These are phyloP conservation scores for Tetracladium marchalianum DNA, from an alignment of 495 filamentous ascomycete genomes.

Conservation along the genomic window DNA sequence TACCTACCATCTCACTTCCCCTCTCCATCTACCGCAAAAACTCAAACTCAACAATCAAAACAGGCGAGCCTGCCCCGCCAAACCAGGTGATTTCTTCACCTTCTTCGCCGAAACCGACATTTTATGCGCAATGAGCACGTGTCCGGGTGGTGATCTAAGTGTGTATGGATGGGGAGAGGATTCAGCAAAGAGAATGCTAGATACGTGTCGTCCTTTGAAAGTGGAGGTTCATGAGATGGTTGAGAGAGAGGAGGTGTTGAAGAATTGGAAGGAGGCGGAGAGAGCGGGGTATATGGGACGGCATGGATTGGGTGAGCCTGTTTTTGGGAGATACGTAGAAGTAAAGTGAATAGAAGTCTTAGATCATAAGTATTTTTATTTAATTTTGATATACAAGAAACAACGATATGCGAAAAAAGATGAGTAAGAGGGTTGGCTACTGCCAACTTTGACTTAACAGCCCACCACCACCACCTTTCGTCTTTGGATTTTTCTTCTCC, in stretches of 20 bases:
- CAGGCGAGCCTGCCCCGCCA: slow-evolving; percentile 54
- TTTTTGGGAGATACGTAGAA: slow-evolving; percentile 9
- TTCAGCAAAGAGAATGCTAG: slow-evolving; percentile 53
- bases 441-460: slow-evolving; percentile 24
- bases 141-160: slow-evolving; percentile 56
- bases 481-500: slow-evolving; percentile 27
- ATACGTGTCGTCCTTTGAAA: slow-evolving; percentile 61
- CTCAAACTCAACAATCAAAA: not conserved
- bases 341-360: too few relatives aligned
- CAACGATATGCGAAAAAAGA: slow-evolving; percentile 28
- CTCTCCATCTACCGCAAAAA: not conserved
- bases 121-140: slow-evolving; percentile 59
- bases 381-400: too few relatives aligned
- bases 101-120: slow-evolving; percentile 71
- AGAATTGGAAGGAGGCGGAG: slow-evolving; percentile 51
- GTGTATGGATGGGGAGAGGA: slow-evolving; percentile 67
- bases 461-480: too few relatives aligned
- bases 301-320: slow-evolving; percentile 50
- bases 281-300: slow-evolving; percentile 49
- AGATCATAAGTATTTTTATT: too few relatives aligned
- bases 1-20: too few relatives aligned
- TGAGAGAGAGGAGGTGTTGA: slow-evolving; percentile 37
- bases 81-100: slow-evolving; percentile 56
- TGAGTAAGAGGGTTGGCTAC: not conserved
- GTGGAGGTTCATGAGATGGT: slow-evolving; percentile 58